Conservation (phyloP, 257 asterid genomes). For the Voacanga thouarsii region DNA sequence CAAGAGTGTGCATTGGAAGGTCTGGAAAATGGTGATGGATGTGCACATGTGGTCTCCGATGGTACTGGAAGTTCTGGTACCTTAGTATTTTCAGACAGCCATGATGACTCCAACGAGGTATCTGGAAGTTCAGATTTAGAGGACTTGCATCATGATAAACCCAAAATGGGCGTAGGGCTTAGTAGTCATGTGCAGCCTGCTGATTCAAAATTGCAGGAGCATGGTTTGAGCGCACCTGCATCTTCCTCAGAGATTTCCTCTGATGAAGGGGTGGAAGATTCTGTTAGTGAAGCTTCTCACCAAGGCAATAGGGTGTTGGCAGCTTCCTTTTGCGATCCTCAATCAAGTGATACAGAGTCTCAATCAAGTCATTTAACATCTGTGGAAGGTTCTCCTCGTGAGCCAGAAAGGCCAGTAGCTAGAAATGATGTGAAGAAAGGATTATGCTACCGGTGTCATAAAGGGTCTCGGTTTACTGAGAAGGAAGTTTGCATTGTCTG, state of each 20-base stretch:
- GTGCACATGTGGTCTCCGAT: constrained; percentile 24
- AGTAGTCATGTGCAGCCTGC: constrained; percentile 6
- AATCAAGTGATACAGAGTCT: constrained; percentile 27
- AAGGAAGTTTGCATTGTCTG: constrained; percentile 83
- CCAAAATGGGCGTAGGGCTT: constrained; percentile 23
- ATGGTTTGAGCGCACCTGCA: constrained; percentile 25
- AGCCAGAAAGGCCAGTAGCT: constrained; percentile 36
- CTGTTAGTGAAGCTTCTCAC: constrained; percentile 29
- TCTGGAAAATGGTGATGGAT: constrained; percentile 13
- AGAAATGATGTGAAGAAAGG: constrained; percentile 51
- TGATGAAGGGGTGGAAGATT: constrained; percentile 29
- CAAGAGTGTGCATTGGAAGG: constrained; percentile 15
- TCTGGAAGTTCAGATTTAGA: constrained; percentile 66
- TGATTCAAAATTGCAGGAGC: constrained; percentile 25
- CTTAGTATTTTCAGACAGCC: constrained; percentile 54
- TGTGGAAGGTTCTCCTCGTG: constrained; percentile 32
- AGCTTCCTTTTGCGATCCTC: constrained; percentile 45
- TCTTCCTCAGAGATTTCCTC: constrained; percentile 27
- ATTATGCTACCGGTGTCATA: constrained; percentile 57
- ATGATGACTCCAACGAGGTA: constrained; percentile 33
- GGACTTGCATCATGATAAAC: constrained; percentile 28
- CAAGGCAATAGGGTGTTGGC: constrained; percentile 32
- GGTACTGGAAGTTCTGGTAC: constrained; percentile 55
- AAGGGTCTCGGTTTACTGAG: constrained; percentile 46
- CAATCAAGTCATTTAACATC: constrained; percentile 27